Conservation (phyloP, 192 early-diverging fungal genomes). For the Coemansia sp. region DNA sequence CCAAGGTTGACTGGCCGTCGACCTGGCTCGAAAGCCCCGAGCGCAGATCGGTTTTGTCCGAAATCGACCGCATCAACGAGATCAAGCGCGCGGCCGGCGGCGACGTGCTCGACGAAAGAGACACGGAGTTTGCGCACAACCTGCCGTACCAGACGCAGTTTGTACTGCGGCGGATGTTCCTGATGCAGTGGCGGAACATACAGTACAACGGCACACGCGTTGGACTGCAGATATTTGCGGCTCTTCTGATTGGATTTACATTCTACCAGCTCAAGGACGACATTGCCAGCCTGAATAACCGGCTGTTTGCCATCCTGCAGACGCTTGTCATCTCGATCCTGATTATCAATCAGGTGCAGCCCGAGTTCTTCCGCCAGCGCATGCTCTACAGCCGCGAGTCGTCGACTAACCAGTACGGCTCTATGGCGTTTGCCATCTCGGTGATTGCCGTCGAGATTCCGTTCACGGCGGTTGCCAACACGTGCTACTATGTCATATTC, state of each 20-base stretch:
- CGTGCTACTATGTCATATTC: slow-evolving; percentile 56
- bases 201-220: slow-evolving; percentile 68
- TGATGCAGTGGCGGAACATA: slow-evolving; percentile 66
- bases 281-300: slow-evolving; percentile 58
- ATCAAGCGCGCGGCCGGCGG: background rate
- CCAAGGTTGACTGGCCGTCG: slow-evolving; percentile 68
- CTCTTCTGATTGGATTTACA: slow-evolving; percentile 63
- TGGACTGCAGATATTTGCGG: slow-evolving; percentile 55
- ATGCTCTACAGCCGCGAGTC: slow-evolving; percentile 61
- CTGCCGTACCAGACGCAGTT: slow-evolving; percentile 51
- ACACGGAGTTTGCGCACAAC: slow-evolving; percentile 27
- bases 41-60: slow-evolving; percentile 29
- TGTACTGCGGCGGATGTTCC: slow-evolving; percentile 66
- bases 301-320: slow-evolving; percentile 57
- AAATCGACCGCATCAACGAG: slow-evolving; percentile 55
- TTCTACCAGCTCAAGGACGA: slow-evolving; percentile 64
- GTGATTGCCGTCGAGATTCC: slow-evolving; percentile 63
- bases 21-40: slow-evolving; percentile 65
- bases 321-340: slow-evolving; percentile 53
- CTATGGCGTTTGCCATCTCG: slow-evolving; percentile 59
- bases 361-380: slow-evolving; percentile 61
- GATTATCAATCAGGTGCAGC: slow-evolving; percentile 63
- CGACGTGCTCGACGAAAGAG: slow-evolving; percentile 12
- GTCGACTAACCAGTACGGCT: slow-evolving; percentile 63
- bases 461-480: slow-evolving; percentile 54